Conservation (phyloP, 257 asterid species). For the Gentiana dahurica region DNA sequence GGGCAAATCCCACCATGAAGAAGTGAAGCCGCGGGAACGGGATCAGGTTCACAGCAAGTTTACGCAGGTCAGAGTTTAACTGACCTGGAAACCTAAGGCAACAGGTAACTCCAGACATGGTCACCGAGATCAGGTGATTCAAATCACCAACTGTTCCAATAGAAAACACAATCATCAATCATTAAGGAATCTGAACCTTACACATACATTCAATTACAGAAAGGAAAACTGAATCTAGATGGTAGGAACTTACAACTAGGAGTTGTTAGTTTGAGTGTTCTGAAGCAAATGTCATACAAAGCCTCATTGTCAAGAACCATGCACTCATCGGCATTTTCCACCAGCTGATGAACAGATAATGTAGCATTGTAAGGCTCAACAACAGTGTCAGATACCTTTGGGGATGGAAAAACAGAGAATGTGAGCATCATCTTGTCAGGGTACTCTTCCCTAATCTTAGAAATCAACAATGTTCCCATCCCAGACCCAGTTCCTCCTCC, state of each 20-base stretch:
- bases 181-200: background rate
- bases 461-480: constrained; percentile 29
- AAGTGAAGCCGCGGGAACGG: constrained; percentile 22
- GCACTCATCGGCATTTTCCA: constrained; percentile 44
- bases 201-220: background rate
- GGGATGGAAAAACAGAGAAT: constrained; percentile 30
- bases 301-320: constrained; percentile 42
- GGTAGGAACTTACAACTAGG: constrained; percentile 31
- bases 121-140: constrained; percentile 41
- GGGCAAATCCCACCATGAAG: constrained; percentile 19
- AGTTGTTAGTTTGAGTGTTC: constrained; percentile 35
- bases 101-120: constrained; percentile 47
- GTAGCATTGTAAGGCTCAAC: constrained; percentile 30
- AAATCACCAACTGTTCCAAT: constrained; percentile 37
- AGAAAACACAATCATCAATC: background rate
- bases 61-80: constrained; percentile 22
- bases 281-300: constrained; percentile 37
- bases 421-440: constrained; percentile 30
- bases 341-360: constrained; percentile 40
- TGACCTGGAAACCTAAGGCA: constrained; percentile 32
- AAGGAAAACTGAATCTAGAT: too few relatives aligned
- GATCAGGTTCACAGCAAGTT: constrained; percentile 17
- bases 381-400: constrained; percentile 37
- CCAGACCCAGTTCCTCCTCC: constrained; percentile 36
- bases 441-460: constrained; percentile 38